Conservation (phyloP, 2,329 filamentous ascomycete genomes). For the Talaromyces albobiverticillius region DNA sequence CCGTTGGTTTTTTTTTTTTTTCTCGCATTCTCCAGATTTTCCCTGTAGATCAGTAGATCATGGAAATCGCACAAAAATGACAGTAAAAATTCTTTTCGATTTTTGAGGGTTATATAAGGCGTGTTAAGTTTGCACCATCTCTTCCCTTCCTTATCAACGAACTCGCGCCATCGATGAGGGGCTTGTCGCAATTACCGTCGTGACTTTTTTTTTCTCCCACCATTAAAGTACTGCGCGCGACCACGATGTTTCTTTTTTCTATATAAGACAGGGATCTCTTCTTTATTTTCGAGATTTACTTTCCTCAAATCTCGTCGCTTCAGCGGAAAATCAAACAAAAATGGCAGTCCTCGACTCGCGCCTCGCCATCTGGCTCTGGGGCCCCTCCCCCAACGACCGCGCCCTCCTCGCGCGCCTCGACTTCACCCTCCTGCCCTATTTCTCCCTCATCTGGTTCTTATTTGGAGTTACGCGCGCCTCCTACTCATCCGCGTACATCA, state of each 20-base stretch:
- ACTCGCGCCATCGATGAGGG: too few species aligned
- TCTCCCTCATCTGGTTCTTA: constrained; percentile 48
- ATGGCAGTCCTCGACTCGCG: constrained; percentile 9
- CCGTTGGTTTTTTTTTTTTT: too few species aligned
- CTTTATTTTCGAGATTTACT: not conserved
- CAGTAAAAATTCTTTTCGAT: too few species aligned
- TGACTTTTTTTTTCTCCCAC: too few species aligned
- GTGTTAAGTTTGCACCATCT: too few species aligned
- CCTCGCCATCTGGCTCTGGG: constrained; percentile 14
- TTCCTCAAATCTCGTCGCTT: not conserved
- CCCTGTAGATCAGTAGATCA: too few species aligned
- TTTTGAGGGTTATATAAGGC: too few species aligned
- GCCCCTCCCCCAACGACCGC: constrained; percentile 9
- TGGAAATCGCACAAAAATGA: too few species aligned
- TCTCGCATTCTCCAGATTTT: too few species aligned
- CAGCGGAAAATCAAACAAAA: not conserved
- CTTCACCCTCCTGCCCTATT: constrained; percentile 43
- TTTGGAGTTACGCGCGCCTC: constrained; percentile 46
- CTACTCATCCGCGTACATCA: constrained; percentile 45
- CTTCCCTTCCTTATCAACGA: too few species aligned
- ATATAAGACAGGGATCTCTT: not conserved
- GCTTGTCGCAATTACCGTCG: too few species aligned
- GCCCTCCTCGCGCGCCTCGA: constrained; percentile 39
- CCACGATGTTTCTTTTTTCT: not conserved
- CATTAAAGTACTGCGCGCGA: too few species aligned